Evolutionary conservation across 2,329 filamentous ascomycete genomes (phyloP).

Genomic region (Microsporum audouinii): DNA sequence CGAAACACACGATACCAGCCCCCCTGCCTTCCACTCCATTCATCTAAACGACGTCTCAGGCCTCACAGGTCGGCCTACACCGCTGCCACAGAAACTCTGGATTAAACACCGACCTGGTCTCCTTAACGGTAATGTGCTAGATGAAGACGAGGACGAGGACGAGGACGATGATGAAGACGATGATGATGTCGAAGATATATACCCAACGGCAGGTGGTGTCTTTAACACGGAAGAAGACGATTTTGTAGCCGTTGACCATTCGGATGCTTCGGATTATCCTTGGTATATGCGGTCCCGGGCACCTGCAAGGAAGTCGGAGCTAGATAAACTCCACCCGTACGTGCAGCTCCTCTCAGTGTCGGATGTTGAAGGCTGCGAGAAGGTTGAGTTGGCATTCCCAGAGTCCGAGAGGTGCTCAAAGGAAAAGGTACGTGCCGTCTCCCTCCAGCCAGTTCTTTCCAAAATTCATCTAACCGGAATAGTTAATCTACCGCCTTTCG

Average conservation of each 20-base stretch:
- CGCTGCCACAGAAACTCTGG: not conserved
- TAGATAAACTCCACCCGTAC: conserved; percentile 57
- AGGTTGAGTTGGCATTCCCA: conserved; percentile 50
- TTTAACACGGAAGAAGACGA: conserved; percentile 29
- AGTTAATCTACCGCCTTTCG: conserved; percentile 68
- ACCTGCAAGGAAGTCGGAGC: conserved; percentile 20
- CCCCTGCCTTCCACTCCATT: not conserved
- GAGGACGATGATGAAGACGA: conserved; percentile 8
- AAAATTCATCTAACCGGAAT: conserved; percentile 7
- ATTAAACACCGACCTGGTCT: not conserved
- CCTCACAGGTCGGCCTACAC: not conserved
- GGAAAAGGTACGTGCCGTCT: conserved; percentile 43
- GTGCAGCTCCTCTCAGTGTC: conserved; percentile 56
- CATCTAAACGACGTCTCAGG: not conserved
- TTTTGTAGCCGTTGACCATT: conserved; percentile 33
- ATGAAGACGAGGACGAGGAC: not conserved
- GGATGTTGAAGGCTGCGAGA: conserved; percentile 43
- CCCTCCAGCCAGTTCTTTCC: not conserved
- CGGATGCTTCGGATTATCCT: conserved; percentile 30
- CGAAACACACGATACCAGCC: not conserved
- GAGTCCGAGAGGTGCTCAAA: conserved; percentile 45
- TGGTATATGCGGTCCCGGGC: conserved; percentile 33
- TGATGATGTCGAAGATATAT: conserved; percentile 16
- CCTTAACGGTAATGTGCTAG: not conserved
- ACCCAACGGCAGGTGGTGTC: conserved; percentile 19